Base-by-base conservation (phyloP, 768 basidiomycete genomes). In the Boletus fagicola region DNA sequence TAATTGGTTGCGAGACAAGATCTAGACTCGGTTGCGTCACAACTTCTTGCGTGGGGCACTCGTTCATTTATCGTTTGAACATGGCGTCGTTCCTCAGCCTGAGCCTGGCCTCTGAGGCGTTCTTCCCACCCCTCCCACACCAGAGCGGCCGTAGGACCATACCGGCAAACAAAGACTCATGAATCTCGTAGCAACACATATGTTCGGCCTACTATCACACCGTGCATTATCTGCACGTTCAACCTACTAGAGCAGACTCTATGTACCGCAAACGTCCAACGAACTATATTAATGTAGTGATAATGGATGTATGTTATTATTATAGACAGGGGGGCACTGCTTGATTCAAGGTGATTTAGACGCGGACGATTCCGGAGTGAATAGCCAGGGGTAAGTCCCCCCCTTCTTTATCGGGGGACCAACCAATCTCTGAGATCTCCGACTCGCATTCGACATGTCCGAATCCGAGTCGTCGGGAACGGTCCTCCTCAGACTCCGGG, bases 391-490 rank as follows among this genome's bases (percentile, higher is more conserved):
- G 24, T 11, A 0, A 20, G 10, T 2, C 6, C 28, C 38, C 2
- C 26, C 13, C 38, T 53, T 51, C 35, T 31, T 59, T 2, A 58
- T 54, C 13, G n/a, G 13, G 10, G 43, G 35, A 2, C 56, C 56
- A 15, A 39, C 54, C 40, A 62, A 18, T 53, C 49, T 56, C 40
- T 59, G 62, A 31, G 60, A 68, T 18, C 50, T 39, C 24, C 54
- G 45, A 11, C 47, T 52, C 8, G 33, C 18, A 31, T 56, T 42
- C 28, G 68, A 71, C 33, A 48, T n/a, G 22, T 64, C 64, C 5
- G 70, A 73, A 38, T 69, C 64, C 10, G 51, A 46, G 11, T 61
- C 57, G 26, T 63, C 53, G 3, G 45, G 57, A 8, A 24, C 18
- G 4, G 0, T 6, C 18, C 53, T 49, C 47, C 59, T 59, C 31